phyloP scores from a whole-genome alignment of 345 rosid species.

The Murraya koenigii region DNA sequence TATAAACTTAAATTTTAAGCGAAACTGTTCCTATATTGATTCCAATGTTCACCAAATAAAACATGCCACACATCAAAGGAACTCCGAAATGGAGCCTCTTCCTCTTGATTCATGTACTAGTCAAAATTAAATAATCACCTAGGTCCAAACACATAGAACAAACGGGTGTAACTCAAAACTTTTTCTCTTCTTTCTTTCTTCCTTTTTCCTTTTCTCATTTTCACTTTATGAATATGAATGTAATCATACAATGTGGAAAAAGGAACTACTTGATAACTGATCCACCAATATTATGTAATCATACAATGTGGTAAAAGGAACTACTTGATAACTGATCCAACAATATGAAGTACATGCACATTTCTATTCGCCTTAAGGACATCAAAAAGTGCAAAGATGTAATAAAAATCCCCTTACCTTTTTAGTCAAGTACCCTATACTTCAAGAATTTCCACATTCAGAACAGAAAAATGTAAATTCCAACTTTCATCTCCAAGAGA shows the following conservation, averaged over 20 bases:
- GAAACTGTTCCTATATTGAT: background rate
- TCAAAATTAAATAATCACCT: background rate
- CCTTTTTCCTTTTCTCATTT: no score
- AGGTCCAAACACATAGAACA: background rate
- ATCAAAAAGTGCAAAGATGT: background rate
- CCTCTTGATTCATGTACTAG: background rate
- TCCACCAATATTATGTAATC: no score
- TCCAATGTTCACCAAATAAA: background rate
- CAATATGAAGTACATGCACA: background rate
- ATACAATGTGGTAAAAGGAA: no score
- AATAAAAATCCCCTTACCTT: background rate
- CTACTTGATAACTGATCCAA: no score
- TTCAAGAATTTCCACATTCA: background rate
- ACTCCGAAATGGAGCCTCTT: no score
- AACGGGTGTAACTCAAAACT: background rate
- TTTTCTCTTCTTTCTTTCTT: background rate
- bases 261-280: background rate
- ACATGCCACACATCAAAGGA: background rate
- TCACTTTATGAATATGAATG: no score
- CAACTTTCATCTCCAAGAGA: background rate
- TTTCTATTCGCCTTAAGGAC: background rate
- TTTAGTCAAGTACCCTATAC: background rate
- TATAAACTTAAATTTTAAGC: background rate
- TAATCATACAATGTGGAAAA: background rate
- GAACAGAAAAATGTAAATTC: background rate